Base-by-base conservation (phyloP, 257 asterid species). In the Gentiana macrophylla region DNA sequence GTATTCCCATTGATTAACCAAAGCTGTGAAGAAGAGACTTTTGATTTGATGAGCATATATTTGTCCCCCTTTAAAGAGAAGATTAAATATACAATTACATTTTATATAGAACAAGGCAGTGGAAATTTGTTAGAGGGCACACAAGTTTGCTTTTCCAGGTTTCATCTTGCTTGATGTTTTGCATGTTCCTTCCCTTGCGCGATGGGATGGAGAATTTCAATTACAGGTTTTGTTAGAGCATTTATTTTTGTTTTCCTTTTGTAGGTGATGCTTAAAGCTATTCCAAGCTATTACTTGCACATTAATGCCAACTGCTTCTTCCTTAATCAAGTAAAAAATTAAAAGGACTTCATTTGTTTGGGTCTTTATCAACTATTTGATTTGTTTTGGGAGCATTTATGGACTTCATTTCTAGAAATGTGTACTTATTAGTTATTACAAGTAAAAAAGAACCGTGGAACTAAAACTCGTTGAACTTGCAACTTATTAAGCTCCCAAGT, bases 311-410 rank as follows among this genome's bases (percentile, higher is more conserved):
- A 56, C 70, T 60, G 62, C 72, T 46, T 52, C 62, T 70, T 72
- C 62, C 62, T 69, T 56, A 61, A 62, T 47, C 68, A 71, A 55
- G 52, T 80, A 66, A 69, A 70, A 60, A 66, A 70, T 74, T 50
- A 60, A 60, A 71, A 72, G 72, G 69, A 67, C 53, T 70, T 45
- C 56, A 48, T 64, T 54, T 56, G 62, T 24, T 65, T 57, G 64
- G 78, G 65, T 80, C 84, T 70, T 71, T 62, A 67, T 77, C 87
- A n/a, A 7, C 47, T 63, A 73, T 68, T 57, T 47, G 37, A 64
- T 68, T 62, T 67, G 10, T 41, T 59, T 62, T 56, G 66, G 84
- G 73, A 49, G 72, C 72, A 43, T 60, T 68, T 51, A 32, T 57
- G 62, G 7, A 37, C 36, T 80, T 75, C 88, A 50, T 73, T 75